Base-by-base conservation (phyloP, 345 rosid genomes). In the Melastoma malabathricum region DNA sequence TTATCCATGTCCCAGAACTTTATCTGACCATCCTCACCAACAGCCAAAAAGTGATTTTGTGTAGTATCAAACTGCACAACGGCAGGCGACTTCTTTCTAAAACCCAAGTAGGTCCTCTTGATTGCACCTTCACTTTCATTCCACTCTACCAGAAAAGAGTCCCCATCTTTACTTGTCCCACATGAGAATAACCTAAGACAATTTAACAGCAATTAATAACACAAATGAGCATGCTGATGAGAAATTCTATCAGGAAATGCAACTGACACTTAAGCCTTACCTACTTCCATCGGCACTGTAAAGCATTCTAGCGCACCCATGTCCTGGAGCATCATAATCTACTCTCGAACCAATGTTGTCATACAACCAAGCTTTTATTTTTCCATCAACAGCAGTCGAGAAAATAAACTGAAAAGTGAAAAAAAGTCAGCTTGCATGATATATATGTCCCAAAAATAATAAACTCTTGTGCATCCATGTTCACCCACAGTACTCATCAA, bases 381-480 rank as follows among this genome's bases (percentile, higher is more conserved):
- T 87, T 66, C 96, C 96, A 68, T 87, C 96, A 56, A 77, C 61
- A 38, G 89, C 84, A n/a, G 96, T 87, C 38, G 96, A 83, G 58
- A 87, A 87, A 16, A 87, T 78, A 59, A 87, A 87, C 94, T 88
- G 86, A 58, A 47, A 27, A 48, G 19, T 27, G 17, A 29, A 50
- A 65, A n/a, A 39, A 56, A 19, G 38, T 20, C 43, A 15, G 49
- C 20, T 46, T 9, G 29, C 14, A 31, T 20, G 52, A 20, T 20
- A 49, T 10, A 49, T 25, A 10, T 20, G n/a, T 49, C 52, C 14
- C 20, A 12, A 15, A 12, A 20, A 34, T 8, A 12, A 34, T 34
- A 34, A 6, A 34, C 41, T 34, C 41, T 9, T 34, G 12, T 34
- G 41, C 12, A 9, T 8, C 41, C 41, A 34, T 9, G 38, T 31